Percentiles rank a stretch among this genome's conserved stretches.
Conservation (phyloP, 2,329 filamentous ascomycete species). For the Phialophora verrucosa region DNA sequence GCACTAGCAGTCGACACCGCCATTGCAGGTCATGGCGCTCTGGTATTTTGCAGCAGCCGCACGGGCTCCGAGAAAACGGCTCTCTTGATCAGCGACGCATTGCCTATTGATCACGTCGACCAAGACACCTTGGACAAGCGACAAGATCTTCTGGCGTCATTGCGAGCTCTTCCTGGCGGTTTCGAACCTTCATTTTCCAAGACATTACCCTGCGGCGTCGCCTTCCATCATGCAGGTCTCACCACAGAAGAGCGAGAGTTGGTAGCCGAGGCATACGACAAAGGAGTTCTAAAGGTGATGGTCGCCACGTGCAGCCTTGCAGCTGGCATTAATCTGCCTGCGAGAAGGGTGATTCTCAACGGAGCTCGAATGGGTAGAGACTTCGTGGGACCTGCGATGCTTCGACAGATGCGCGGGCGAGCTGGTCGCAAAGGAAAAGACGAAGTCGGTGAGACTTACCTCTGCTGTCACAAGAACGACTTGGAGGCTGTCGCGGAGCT, state of each 20-base stretch:
- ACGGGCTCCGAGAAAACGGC: constrained; percentile 71
- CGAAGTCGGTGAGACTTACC: constrained; percentile 75
- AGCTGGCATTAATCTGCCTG: constrained; percentile 78
- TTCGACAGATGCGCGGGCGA: constrained; percentile 79
- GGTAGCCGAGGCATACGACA: constrained; percentile 72
- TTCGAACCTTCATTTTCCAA: constrained; percentile 69
- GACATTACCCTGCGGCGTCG: constrained; percentile 70
- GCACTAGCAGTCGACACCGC: constrained; percentile 72
- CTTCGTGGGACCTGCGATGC: constrained; percentile 76
- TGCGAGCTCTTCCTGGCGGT: constrained; percentile 69
- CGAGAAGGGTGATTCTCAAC: constrained; percentile 75
- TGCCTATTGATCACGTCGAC: constrained; percentile 60
- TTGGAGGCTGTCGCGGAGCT: constrained; percentile 72
- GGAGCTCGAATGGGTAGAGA: constrained; percentile 77
- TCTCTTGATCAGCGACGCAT: constrained; percentile 68
- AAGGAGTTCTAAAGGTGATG: constrained; percentile 70
- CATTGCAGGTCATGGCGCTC: constrained; percentile 69
- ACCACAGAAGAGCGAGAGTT: constrained; percentile 77
- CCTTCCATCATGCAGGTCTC: constrained; percentile 71
- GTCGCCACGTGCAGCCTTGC: constrained; percentile 79
- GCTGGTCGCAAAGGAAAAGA: constrained; percentile 81
- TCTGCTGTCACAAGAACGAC: constrained; percentile 73
- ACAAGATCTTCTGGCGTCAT: constrained; percentile 67
- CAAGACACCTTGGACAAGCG: constrained; percentile 61
- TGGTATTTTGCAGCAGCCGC: constrained; percentile 76